Base-by-base conservation (phyloP, 108 stramenopile genomes). In the Cyclotella kingstonii region DNA sequence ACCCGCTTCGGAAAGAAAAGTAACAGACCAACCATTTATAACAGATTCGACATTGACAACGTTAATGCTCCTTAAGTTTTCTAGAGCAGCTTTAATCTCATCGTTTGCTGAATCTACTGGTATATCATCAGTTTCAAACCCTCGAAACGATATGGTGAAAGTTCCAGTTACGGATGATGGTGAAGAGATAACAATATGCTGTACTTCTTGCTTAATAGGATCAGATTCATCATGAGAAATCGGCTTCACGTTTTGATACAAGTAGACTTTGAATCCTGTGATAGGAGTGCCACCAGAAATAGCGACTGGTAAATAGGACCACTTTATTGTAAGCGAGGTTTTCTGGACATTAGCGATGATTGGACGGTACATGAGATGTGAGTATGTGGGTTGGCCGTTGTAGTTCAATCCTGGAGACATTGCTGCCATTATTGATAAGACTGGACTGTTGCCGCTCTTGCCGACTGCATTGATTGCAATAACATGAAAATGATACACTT, bases 241-340 rank as follows among this genome's bases (percentile, higher is more conserved):
- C 9, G 80, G 69, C 15, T 76, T 77, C 7, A 72, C 80, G 33
- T 49, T 40, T 26, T 71, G 41, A 58, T 86, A 94, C 54, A 66
- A 28, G 67, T 86, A 94, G 1, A 94, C 58, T 58, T 71, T 71
- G 75, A 87, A 94, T 4, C 90, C 92, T 5, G 86, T 88, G 29
- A 89, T 68, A 21, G 88, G 86, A 33, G 82, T 69, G 21, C 80
- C 86, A 39, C 85, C 90, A 45, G 59, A 58, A 31, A 68, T 59
- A 12, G 64, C 68, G 29, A 57, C 56, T 4, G 78, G 57, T 14
- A 89, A 78, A 28, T 71, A 54, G 5, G 73, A 42, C 89, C 92
- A 91, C 14, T 69, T 52, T 9, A 85, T 47, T 17, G 64, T 62
- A 22, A 91, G 78, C 4, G 72, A 59, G 5, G 62, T 76, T 27